These are phyloP conservation scores for Penicillium antarcticum DNA, from an alignment of 495 filamentous ascomycete genomes.

Conservation along the genomic window DNA sequence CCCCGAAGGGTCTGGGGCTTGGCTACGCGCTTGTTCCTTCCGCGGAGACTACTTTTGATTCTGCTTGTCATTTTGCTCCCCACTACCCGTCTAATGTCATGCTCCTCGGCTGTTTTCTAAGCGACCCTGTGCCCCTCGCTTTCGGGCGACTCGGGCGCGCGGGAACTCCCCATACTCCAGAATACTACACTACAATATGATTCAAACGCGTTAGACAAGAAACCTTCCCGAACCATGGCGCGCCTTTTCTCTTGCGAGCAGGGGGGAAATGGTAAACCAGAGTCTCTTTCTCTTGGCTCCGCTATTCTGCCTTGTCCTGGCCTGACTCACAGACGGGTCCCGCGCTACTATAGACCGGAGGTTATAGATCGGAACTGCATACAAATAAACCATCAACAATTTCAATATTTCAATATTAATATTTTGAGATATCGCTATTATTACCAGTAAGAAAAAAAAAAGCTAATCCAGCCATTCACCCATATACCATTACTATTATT, in stretches of 20 bases:
- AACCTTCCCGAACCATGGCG: too few relatives aligned
- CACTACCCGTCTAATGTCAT: neutral
- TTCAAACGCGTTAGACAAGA: too few relatives aligned
- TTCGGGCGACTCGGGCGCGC: constrained; percentile 2
- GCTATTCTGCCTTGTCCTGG: constrained; percentile 1
- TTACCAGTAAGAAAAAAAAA: too few relatives aligned
- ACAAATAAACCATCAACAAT: too few relatives aligned
- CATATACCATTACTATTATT: constrained; percentile 6
- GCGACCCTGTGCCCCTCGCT: neutral
- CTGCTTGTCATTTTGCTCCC: neutral
- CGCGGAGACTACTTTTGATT: neutral
- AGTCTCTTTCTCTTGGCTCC: neutral
- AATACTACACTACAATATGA: neutral
- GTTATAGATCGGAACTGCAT: too few relatives aligned
- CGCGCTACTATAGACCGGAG: too few relatives aligned
- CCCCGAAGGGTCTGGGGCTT: constrained; percentile 1
- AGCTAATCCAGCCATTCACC: neutral
- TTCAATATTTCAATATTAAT: too few relatives aligned
- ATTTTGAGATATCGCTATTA: too few relatives aligned
- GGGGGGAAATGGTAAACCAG: too few relatives aligned
- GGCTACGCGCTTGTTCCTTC: constrained; percentile 1
- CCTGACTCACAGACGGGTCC: neutral
- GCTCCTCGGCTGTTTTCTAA: neutral
- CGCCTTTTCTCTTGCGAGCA: too few relatives aligned
- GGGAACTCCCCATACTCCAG: neutral